These are phyloP conservation scores for Sophora flavescens DNA, from an alignment of 306 rosid genomes.

Conservation along the genomic window DNA sequence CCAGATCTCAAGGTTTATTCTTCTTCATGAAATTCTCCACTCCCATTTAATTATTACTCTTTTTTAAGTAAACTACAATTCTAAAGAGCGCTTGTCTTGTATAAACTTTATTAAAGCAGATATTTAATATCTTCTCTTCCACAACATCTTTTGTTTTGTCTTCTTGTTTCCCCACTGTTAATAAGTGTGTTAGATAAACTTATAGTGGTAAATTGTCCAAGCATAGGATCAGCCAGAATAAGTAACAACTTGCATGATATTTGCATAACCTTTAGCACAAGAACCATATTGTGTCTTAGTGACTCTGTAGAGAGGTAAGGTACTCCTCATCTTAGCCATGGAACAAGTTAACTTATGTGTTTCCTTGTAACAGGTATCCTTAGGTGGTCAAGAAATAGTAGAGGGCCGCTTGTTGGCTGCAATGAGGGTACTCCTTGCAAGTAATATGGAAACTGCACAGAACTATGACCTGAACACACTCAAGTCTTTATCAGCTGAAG, in stretches of 20 bases:
- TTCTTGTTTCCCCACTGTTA: background rate
- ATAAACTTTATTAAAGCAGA: background rate
- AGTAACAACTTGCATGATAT: conserved; percentile 13
- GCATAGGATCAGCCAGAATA: background rate
- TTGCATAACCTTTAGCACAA: conserved; percentile 4
- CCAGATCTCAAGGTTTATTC: conserved; percentile 84
- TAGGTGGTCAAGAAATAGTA: conserved; percentile 78
- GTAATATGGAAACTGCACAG: conserved; percentile 55
- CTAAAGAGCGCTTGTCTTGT: background rate
- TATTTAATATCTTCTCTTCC: background rate
- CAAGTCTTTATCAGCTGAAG: conserved; percentile 74
- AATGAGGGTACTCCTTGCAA: conserved; percentile 71
- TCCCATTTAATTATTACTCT: background rate
- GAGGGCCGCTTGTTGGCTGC: conserved; percentile 95
- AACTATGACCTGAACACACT: conserved; percentile 69
- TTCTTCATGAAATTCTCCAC: conserved; percentile 25
- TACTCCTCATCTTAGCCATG: background rate
- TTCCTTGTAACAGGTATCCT: conserved; percentile 62
- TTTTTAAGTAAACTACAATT: too few species aligned
- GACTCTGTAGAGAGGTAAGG: background rate
- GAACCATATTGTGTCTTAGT: background rate
- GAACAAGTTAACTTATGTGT: conserved; percentile 18
- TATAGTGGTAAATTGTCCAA: background rate
- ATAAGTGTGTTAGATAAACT: background rate
- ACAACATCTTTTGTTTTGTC: conserved; percentile 7